Conservation (phyloP, 768 basidiomycete genomes). For the Pisolithus sp. region DNA sequence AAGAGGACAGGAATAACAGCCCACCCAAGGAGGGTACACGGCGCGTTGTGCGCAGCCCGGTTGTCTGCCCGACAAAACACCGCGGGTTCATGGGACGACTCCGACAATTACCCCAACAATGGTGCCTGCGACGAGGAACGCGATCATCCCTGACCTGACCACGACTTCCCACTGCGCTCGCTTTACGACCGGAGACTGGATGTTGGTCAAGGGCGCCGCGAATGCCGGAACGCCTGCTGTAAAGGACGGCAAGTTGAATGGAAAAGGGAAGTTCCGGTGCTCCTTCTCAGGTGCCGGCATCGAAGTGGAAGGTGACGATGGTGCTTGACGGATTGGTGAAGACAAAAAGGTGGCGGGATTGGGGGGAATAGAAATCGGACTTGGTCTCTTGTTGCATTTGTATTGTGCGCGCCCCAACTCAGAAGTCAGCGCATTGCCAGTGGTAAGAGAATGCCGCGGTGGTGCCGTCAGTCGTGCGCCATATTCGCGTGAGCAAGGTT, state of each 20-base stretch:
- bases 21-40: neutral
- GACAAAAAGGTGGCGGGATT: neutral
- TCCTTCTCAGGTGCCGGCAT: neutral
- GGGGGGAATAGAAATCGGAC: neutral
- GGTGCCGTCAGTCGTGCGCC: neutral
- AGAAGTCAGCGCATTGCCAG: constrained; percentile 1
- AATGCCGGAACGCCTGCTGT: constrained; percentile 58
- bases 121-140: constrained; percentile 32
- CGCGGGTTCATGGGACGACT: constrained; percentile 10
- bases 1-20: neutral
- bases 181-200: constrained; percentile 62
- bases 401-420: constrained; percentile 21
- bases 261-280: constrained; percentile 2
- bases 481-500: neutral
- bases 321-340: neutral
- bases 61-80: too few relatives aligned
- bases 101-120: constrained; percentile 30
- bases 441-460: neutral
- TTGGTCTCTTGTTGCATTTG: constrained; percentile 21
- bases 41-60: neutral
- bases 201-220: constrained; percentile 57
- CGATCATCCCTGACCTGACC: constrained; percentile 47
- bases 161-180: constrained; percentile 88
- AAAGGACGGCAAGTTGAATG: constrained; percentile 23
- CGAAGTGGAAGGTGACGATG: neutral